These are phyloP conservation scores for Novymonas esmeraldas DNA, from an alignment of 208 protist species.

Conservation along the genomic window DNA sequence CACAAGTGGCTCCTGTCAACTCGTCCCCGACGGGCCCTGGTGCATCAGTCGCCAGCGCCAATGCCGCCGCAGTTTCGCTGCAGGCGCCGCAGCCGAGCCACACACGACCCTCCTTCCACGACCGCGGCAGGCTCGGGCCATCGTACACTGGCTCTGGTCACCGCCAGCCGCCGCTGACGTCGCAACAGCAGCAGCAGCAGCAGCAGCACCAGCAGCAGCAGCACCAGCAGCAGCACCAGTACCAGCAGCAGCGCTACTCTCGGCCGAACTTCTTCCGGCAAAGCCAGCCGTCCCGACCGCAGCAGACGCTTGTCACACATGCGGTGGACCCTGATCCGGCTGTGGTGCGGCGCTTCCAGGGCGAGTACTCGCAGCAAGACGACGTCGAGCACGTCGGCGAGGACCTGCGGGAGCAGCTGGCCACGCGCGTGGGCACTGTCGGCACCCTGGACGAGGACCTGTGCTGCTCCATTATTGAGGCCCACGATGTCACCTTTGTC, in stretches of 20 bases:
- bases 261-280: not conserved
- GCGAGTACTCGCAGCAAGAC: constrained; percentile 61
- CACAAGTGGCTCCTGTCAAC: too few relatives aligned
- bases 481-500: constrained; percentile 86
- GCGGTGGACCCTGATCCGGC: constrained; percentile 25
- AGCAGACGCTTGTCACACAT: too few relatives aligned
- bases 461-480: constrained; percentile 60
- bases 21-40: too few relatives aligned
- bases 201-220: not conserved
- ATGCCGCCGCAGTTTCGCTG: too few relatives aligned
- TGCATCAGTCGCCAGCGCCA: too few relatives aligned
- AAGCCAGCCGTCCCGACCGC: too few relatives aligned
- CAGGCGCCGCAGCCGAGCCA: not conserved
- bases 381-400: constrained; percentile 37
- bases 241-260: constrained; percentile 24
- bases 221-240: constrained; percentile 29
- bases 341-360: constrained; percentile 48
- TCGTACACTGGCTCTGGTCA: not conserved
- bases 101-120: too few relatives aligned
- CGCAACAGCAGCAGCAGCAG: not conserved
- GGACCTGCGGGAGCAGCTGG: constrained; percentile 42
- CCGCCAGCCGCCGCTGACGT: not conserved
- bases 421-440: constrained; percentile 32
- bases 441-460: constrained; percentile 64
- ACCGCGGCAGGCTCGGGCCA: not conserved